Conservation (phyloP, 2,329 filamentous ascomycete species). For the Alternaria conjuncta region DNA sequence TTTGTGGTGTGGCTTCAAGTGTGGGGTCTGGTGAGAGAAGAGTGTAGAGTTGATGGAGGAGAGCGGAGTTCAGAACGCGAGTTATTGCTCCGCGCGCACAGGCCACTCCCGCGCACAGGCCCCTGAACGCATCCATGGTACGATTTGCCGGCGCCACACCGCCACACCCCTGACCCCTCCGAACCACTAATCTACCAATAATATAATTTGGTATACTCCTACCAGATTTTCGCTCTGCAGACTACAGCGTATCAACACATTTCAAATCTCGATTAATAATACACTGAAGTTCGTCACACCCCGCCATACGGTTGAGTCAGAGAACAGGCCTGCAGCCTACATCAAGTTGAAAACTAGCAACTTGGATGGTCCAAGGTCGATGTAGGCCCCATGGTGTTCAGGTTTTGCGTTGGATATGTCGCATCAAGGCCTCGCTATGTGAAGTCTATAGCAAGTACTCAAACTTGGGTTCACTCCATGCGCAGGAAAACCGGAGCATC, state of each 20-base stretch:
- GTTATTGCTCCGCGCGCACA: constrained; percentile 1
- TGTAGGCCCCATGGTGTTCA: not conserved
- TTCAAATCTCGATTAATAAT: not conserved
- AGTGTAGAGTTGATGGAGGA: constrained; percentile 8
- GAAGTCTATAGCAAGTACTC: not conserved
- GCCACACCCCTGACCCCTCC: not conserved
- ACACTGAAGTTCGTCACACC: not conserved
- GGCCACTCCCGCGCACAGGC: not conserved
- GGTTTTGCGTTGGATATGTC: not conserved
- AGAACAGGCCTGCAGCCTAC: not conserved
- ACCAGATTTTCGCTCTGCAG: not conserved
- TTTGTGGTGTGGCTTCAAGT: constrained; percentile 8
- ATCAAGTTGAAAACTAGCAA: not conserved
- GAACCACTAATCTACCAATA: not conserved
- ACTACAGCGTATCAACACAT: not conserved
- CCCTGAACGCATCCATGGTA: not conserved
- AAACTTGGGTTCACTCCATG: not conserved
- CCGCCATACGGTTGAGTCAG: not conserved
- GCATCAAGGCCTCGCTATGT: not conserved
- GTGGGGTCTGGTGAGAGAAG: constrained; percentile 11
- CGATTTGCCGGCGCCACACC: not conserved
- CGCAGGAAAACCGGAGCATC: not conserved
- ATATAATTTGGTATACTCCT: not conserved
- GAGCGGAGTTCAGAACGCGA: not conserved
- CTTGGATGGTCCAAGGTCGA: not conserved